phyloP scores from a whole-genome alignment of 2,329 filamentous ascomycete genomes.

The Neofusicoccum umdonicola region DNA sequence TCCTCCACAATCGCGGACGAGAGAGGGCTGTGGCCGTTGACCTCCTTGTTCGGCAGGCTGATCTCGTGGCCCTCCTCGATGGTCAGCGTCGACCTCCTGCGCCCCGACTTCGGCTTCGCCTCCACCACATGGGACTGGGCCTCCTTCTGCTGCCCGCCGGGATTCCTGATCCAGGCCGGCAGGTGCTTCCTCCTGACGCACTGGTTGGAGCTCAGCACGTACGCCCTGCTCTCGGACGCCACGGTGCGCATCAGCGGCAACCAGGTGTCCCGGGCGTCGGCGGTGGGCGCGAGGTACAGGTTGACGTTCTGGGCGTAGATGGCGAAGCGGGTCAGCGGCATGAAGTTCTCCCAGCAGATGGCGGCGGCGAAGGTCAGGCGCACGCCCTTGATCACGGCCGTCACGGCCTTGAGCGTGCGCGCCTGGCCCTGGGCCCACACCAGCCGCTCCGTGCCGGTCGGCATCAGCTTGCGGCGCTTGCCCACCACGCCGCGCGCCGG shows the following conservation, averaged over 20 bases:
- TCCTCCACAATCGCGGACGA: slow-evolving; percentile 9
- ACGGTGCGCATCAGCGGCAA: slow-evolving; percentile 76
- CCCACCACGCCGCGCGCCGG: slow-evolving; percentile 70
- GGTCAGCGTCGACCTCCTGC: slow-evolving; percentile 42
- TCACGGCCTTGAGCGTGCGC: slow-evolving; percentile 73
- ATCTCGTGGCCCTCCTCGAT: slow-evolving; percentile 49
- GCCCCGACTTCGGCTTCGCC: slow-evolving; percentile 16
- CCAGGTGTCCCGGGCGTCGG: slow-evolving; percentile 83
- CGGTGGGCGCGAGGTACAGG: slow-evolving; percentile 85
- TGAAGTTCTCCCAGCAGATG: slow-evolving; percentile 97
- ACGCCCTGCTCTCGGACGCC: slow-evolving; percentile 76
- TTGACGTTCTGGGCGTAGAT: slow-evolving; percentile 91
- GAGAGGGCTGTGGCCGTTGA: not conserved
- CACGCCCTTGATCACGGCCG: slow-evolving; percentile 74
- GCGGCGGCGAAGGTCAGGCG: slow-evolving; percentile 78
- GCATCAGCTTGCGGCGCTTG: slow-evolving; percentile 91
- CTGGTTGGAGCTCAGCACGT: slow-evolving; percentile 85
- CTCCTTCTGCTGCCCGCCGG: slow-evolving; percentile 12
- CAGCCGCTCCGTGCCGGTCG: slow-evolving; percentile 78
- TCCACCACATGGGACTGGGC: slow-evolving; percentile 15
- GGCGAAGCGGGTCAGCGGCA: slow-evolving; percentile 80
- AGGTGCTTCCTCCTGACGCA: slow-evolving; percentile 62
- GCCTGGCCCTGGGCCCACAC: slow-evolving; percentile 87
- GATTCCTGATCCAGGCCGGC: slow-evolving; percentile 54
- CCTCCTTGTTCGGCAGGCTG: slow-evolving; percentile 37